These are phyloP conservation scores for Coffea canephora DNA, from an alignment of 257 asterid genomes.

Conservation along the genomic window DNA sequence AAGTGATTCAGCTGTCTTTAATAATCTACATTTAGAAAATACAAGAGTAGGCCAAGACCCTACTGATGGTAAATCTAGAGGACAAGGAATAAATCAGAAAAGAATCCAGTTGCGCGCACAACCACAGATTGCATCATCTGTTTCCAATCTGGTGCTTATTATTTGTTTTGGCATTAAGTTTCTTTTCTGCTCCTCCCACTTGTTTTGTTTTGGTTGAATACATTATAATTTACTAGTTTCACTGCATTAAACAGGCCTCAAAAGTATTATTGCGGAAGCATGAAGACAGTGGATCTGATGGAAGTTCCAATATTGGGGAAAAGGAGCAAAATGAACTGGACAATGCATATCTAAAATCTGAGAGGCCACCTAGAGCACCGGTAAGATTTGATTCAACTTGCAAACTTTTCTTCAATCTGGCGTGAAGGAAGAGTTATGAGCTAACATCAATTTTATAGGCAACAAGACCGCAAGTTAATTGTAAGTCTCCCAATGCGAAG, in stretches of 20 bases:
- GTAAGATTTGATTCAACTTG: constrained; percentile 38
- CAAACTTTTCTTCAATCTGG: not conserved
- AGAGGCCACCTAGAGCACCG: constrained; percentile 60
- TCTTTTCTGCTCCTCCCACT: constrained; percentile 13
- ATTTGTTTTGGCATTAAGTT: constrained; percentile 8
- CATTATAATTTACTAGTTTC: constrained; percentile 7
- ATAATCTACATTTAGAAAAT: constrained; percentile 22
- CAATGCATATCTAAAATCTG: constrained; percentile 34
- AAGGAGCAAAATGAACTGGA: constrained; percentile 39
- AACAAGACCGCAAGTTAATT: constrained; percentile 22
- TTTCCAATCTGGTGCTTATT: constrained; percentile 64
- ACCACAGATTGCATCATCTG: constrained; percentile 41
- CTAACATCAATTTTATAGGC: constrained; percentile 36
- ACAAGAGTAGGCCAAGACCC: constrained; percentile 25
- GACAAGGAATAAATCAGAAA: constrained; percentile 33
- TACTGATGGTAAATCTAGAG: constrained; percentile 27
- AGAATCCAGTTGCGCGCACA: constrained; percentile 37
- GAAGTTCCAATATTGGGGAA: constrained; percentile 21
- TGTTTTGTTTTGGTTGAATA: constrained; percentile 10
- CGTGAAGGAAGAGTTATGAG: constrained; percentile 6
- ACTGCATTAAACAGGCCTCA: constrained; percentile 48
- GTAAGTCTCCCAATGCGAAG: constrained; percentile 26
- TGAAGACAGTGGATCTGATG: constrained; percentile 33
- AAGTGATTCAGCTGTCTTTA: constrained; percentile 62
- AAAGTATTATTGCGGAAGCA: constrained; percentile 34